Conservation (phyloP, 192 early-diverging fungal species). For the Coemansia reversa region DNA sequence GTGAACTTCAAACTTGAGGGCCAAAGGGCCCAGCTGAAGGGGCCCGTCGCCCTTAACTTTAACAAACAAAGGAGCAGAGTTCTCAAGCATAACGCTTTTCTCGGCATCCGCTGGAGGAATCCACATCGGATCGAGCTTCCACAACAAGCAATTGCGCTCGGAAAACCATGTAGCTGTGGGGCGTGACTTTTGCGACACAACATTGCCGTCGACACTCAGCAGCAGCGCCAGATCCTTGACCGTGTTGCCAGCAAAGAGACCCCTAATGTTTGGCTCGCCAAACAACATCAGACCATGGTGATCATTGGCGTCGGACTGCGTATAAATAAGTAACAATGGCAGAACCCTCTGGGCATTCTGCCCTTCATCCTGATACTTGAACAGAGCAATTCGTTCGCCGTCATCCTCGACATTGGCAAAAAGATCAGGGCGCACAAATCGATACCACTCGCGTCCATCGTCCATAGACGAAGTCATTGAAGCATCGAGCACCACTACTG, state of each 20-base stretch:
- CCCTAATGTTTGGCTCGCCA: slow-evolving; percentile 27
- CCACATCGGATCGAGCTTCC: slow-evolving; percentile 32
- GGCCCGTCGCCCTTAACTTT: slow-evolving; percentile 23
- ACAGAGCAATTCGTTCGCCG: slow-evolving; percentile 26
- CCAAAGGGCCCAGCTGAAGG: slow-evolving; percentile 15
- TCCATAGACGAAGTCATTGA: slow-evolving; percentile 25
- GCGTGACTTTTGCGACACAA: slow-evolving; percentile 35
- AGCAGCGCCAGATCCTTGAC: slow-evolving; percentile 24
- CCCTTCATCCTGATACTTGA: slow-evolving; percentile 38
- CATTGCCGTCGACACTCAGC: slow-evolving; percentile 31
- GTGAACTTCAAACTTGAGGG: slow-evolving; percentile 31
- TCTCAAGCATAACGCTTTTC: slow-evolving; percentile 3
- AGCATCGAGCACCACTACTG: slow-evolving; percentile 38
- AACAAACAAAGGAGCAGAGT: slow-evolving; percentile 17
- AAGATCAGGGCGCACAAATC: slow-evolving; percentile 51
- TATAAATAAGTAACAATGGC: slow-evolving; percentile 14
- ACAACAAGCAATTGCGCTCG: slow-evolving; percentile 42
- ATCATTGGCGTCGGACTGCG: background rate
- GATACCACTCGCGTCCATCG: slow-evolving; percentile 46
- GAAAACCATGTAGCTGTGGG: slow-evolving; percentile 45
- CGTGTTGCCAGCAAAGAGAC: slow-evolving; percentile 26
- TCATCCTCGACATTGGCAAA: slow-evolving; percentile 29
- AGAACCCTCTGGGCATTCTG: slow-evolving; percentile 4
- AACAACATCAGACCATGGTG: slow-evolving; percentile 28
- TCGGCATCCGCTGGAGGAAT: slow-evolving; percentile 12